A percentile compares a stretch with the other conserved stretches of the same genome.
Conservation (phyloP, 2,329 filamentous ascomycete species). For the Beauveria sp. region DNA sequence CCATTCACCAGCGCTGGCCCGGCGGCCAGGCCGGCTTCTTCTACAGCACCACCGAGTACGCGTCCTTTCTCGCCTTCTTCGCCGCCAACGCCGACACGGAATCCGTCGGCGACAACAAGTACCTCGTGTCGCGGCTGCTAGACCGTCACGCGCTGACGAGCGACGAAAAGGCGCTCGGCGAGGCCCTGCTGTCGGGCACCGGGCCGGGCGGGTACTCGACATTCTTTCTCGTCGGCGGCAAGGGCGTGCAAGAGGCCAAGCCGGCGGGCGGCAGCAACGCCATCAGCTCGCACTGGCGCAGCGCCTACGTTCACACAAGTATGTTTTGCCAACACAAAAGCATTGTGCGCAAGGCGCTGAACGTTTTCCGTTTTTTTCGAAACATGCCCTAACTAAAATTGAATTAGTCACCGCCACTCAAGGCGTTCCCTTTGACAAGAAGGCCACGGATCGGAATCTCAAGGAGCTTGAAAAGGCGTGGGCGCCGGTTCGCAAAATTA, state of each 20-base stretch:
- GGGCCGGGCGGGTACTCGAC: constrained; percentile 21
- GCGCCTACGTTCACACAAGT: constrained; percentile 30
- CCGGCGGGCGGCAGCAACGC: constrained; percentile 37
- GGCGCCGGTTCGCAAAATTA: constrained; percentile 31
- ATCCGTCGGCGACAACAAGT: constrained; percentile 26
- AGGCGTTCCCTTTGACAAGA: constrained; percentile 26
- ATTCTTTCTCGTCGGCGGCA: constrained; percentile 35
- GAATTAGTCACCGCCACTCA: constrained; percentile 19
- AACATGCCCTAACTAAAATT: no score
- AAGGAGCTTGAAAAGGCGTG: constrained; percentile 19
- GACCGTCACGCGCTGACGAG: constrained; percentile 26
- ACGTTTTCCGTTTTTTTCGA: no score
- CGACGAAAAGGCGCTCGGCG: constrained; percentile 25
- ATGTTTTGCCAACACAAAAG: neutral
- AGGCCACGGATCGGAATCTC: constrained; percentile 21
- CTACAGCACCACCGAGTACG: constrained; percentile 17
- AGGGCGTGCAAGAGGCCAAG: constrained; percentile 34
- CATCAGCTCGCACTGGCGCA: constrained; percentile 39
- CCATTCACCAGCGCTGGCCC: constrained; percentile 30
- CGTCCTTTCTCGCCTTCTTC: constrained; percentile 31
- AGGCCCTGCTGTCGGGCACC: constrained; percentile 29
- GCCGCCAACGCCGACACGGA: constrained; percentile 26
- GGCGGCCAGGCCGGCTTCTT: constrained; percentile 17
- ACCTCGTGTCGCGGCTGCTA: constrained; percentile 38
- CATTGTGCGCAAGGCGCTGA: no score